These are phyloP conservation scores for Cercospora beticola DNA, from an alignment of 2,329 filamentous ascomycete genomes.

Conservation along the genomic window DNA sequence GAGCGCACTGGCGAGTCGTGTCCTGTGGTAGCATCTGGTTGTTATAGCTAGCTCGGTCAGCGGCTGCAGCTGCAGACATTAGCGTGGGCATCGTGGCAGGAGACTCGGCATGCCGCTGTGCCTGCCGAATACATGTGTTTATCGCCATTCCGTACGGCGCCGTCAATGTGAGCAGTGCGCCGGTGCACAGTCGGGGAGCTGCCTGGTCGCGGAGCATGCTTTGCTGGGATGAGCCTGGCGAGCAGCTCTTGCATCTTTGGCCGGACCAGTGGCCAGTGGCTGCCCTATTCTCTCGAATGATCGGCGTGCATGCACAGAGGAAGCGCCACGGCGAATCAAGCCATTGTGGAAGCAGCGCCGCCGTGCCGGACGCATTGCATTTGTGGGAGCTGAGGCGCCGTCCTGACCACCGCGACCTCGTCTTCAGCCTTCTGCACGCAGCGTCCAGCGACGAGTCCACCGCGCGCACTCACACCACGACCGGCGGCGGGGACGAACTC, in stretches of 20 bases:
- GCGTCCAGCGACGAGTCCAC: background rate
- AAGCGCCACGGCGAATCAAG: constrained; percentile 2
- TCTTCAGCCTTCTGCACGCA: background rate
- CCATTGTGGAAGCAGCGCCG: constrained; percentile 1
- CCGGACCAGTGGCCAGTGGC: background rate
- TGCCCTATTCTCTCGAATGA: background rate
- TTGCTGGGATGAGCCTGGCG: background rate
- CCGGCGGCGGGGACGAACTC: background rate
- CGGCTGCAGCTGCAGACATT: constrained; percentile 4
- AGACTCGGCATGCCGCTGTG: background rate
- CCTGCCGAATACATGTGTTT: background rate
- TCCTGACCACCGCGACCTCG: background rate
- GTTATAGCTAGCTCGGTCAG: constrained; percentile 6
- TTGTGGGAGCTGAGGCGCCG: background rate
- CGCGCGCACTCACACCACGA: background rate
- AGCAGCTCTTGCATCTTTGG: background rate
- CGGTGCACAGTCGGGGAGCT: background rate
- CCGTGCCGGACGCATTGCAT: background rate
- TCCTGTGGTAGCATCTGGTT: constrained; percentile 17
- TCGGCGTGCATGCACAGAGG: background rate
- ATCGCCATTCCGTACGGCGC: background rate
- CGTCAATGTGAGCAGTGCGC: background rate
- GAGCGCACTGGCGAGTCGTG: constrained; percentile 24
- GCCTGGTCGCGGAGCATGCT: background rate
- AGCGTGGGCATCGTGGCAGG: background rate